A percentile compares a stretch with the other conserved stretches of the same genome.
These are phyloP conservation scores for Thielaviopsis populi DNA, from an alignment of 2,329 filamentous ascomycete species.

Conservation along the genomic window DNA sequence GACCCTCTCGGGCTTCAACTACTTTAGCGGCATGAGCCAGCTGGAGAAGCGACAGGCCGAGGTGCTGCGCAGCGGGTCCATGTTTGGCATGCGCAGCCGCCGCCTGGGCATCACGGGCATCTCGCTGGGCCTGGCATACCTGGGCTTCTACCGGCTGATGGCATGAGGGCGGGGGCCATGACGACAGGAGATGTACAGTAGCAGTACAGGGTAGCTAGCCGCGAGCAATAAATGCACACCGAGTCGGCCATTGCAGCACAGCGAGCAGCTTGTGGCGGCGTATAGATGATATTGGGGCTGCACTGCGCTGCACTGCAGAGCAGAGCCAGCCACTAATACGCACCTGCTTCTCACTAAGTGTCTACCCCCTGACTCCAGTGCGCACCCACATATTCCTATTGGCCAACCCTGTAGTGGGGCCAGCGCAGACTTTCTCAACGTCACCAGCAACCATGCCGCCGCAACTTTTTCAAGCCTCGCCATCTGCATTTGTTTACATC, in stretches of 20 bases:
- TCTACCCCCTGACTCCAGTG: background rate
- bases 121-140: constrained; percentile 50
- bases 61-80: constrained; percentile 53
- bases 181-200: background rate
- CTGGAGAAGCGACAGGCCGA: constrained; percentile 49
- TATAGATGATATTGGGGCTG: too few species aligned
- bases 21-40: constrained; percentile 58
- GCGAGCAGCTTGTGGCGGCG: too few species aligned
- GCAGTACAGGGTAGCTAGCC: background rate
- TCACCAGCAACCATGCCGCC: background rate
- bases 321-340: too few species aligned
- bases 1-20: constrained; percentile 62
- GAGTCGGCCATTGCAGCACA: too few species aligned
- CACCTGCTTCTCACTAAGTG: background rate
- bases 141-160: constrained; percentile 48
- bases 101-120: constrained; percentile 51
- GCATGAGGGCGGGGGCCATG: background rate
- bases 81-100: constrained; percentile 58
- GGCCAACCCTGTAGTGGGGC: background rate
- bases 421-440: constrained; percentile 1
- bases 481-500: background rate
- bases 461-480: background rate
- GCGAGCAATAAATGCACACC: background rate
- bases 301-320: too few species aligned
- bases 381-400: background rate